phyloP scores from a whole-genome alignment of 2,329 filamentous ascomycete species.

The Colletotrichum liaoningense region DNA sequence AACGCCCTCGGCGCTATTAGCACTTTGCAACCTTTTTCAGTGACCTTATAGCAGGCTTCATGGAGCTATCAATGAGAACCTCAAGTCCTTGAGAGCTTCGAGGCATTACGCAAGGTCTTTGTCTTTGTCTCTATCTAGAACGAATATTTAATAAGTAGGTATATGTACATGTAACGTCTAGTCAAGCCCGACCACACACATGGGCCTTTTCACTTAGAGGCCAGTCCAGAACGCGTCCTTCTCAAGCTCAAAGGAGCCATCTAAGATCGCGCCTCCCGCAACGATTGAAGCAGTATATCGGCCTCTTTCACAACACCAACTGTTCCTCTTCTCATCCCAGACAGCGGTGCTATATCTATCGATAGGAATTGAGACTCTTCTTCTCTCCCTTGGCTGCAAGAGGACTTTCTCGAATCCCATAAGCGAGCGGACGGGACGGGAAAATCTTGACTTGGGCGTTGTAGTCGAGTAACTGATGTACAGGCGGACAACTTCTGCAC shows the following conservation, averaged over 20 bases:
- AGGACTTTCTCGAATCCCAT: constrained; percentile 69
- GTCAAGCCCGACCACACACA: not conserved
- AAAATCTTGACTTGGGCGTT: constrained; percentile 58
- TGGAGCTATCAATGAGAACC: too few relatives aligned
- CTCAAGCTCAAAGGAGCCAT: constrained; percentile 64
- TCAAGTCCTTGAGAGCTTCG: too few relatives aligned
- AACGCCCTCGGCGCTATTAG: not conserved
- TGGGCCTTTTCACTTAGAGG: constrained; percentile 49
- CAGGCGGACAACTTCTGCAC: constrained; percentile 60
- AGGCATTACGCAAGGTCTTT: too few relatives aligned
- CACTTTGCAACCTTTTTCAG: too few relatives aligned
- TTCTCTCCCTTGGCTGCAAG: constrained; percentile 69
- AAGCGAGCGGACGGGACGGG: constrained; percentile 62
- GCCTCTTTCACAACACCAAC: constrained; percentile 77
- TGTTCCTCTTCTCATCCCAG: constrained; percentile 74
- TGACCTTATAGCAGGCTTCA: too few relatives aligned
- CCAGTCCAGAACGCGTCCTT: constrained; percentile 77
- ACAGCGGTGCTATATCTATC: constrained; percentile 74
- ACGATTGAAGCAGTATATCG: constrained; percentile 70
- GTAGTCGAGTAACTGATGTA: constrained; percentile 52
- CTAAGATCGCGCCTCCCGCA: constrained; percentile 58
- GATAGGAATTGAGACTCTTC: constrained; percentile 64
- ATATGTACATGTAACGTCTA: too few relatives aligned
- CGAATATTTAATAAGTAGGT: not conserved
- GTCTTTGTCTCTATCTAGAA: too few relatives aligned